Conservation (phyloP, 2,329 filamentous ascomycete species). For the Penicillium sumatraense region DNA sequence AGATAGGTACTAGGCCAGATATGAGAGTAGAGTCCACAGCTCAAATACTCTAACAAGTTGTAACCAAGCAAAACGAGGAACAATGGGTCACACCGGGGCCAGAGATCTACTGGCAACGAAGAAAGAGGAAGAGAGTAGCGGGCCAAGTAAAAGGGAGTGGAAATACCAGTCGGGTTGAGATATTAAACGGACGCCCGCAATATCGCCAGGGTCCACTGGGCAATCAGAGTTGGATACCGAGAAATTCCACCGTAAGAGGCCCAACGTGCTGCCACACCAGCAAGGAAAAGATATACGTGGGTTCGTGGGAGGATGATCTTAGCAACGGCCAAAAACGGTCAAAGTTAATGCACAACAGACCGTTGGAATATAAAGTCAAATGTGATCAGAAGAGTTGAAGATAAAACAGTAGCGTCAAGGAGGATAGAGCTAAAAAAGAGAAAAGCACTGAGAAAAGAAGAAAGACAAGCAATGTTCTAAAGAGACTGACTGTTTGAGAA, state of each 20-base stretch:
- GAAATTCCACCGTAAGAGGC: neutral
- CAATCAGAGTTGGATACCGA: conserved; percentile 13
- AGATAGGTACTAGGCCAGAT: conserved; percentile 17
- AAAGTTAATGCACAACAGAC: neutral
- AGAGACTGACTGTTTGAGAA: neutral
- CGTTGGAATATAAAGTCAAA: neutral
- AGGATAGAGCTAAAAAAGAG: neutral
- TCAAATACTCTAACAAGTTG: conserved; percentile 1
- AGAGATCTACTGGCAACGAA: conserved; percentile 18
- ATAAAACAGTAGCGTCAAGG: neutral
- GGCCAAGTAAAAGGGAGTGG: conserved; percentile 33
- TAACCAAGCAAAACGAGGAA: conserved; percentile 16
- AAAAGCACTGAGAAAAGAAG: neutral
- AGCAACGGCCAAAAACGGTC: conserved; percentile 19
- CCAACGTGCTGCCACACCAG: neutral
- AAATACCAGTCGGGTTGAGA: conserved; percentile 29
- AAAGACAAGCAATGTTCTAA: neutral
- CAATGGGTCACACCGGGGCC: conserved; percentile 14
- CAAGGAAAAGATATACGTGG: conserved; percentile 7
- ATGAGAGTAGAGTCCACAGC: conserved; percentile 14
- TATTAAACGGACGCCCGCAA: conserved; percentile 25
- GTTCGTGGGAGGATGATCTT: conserved; percentile 14
- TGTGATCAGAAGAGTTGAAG: neutral
- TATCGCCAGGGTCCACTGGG: conserved; percentile 24
- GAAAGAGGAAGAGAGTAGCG: conserved; percentile 12